phyloP scores from a whole-genome alignment of 106 monocot species.

The Gastrodia elata region DNA sequence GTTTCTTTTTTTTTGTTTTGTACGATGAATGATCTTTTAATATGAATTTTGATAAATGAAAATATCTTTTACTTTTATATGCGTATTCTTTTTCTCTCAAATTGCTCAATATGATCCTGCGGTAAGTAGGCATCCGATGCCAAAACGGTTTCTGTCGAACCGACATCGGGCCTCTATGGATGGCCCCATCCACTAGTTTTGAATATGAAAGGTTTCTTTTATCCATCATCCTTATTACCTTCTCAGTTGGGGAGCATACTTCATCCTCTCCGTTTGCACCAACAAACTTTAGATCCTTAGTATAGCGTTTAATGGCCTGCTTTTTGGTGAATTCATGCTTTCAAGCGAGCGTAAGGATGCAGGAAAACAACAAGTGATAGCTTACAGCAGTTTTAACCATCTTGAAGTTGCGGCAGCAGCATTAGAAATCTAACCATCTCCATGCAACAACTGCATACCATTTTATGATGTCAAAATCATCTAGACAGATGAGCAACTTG shows the following conservation, averaged over 20 bases:
- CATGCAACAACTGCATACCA: slow-evolving; percentile 91
- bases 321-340: slow-evolving; percentile 83
- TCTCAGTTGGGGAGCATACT: slow-evolving; percentile 61
- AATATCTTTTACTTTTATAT: too few relatives aligned
- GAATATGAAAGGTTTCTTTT: slow-evolving; percentile 69
- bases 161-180: too few relatives aligned
- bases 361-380: slow-evolving; percentile 93
- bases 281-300: slow-evolving; percentile 67
- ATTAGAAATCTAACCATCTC: slow-evolving; percentile 89
- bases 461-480: slow-evolving; percentile 82
- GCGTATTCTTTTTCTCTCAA: too few relatives aligned
- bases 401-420: slow-evolving; percentile 81
- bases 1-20: too few relatives aligned
- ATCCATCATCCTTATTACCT: slow-evolving; percentile 90
- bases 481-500: slow-evolving; percentile 72
- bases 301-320: slow-evolving; percentile 71
- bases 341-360: slow-evolving; percentile 78
- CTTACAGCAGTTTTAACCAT: slow-evolving; percentile 71
- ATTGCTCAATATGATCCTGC: too few relatives aligned
- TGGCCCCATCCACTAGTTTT: slow-evolving; percentile 78
- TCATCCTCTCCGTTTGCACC: slow-evolving; percentile 37
- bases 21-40: too few relatives aligned
- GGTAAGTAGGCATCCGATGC: too few relatives aligned
- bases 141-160: too few relatives aligned
- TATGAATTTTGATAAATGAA: too few relatives aligned